These are phyloP conservation scores for Melampsora larici-populina DNA, from an alignment of 1,284 basidiomycete genomes.

Conservation along the genomic window DNA sequence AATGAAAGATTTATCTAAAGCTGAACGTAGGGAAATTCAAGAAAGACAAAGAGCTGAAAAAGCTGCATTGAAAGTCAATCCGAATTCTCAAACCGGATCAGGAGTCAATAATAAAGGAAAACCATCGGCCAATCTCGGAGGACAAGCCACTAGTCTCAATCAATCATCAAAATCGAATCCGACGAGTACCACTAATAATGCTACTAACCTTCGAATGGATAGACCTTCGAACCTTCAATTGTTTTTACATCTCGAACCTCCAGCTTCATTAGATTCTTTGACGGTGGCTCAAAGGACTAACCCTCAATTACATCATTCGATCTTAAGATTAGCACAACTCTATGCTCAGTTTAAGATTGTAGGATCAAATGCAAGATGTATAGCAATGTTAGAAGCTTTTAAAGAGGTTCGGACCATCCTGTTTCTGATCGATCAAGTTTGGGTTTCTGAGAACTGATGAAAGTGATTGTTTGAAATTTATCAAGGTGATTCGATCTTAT, in stretches of 20 bases:
- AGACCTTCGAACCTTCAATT: slow-evolving; percentile 56
- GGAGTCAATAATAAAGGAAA: slow-evolving; percentile 22
- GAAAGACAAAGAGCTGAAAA: slow-evolving; percentile 71
- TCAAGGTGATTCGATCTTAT: slow-evolving; percentile 80
- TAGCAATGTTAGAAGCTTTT: slow-evolving; percentile 80
- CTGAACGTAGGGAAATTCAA: slow-evolving; percentile 72
- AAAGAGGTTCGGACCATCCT: slow-evolving; percentile 60
- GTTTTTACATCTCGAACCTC: slow-evolving; percentile 60
- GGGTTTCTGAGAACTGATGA: background rate
- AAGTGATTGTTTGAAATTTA: slow-evolving; percentile 17
- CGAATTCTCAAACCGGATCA: slow-evolving; percentile 25
- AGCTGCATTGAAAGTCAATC: slow-evolving; percentile 51
- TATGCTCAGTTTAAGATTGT: slow-evolving; percentile 81
- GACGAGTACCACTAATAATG: slow-evolving; percentile 35
- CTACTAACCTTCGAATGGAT: slow-evolving; percentile 46
- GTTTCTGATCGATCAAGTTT: background rate
- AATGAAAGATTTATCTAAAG: slow-evolving; percentile 68
- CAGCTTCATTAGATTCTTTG: slow-evolving; percentile 62
- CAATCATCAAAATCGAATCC: slow-evolving; percentile 48
- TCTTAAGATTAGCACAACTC: slow-evolving; percentile 71
- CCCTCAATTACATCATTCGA: slow-evolving; percentile 75
- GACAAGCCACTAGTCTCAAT: slow-evolving; percentile 26
- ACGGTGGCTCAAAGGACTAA: slow-evolving; percentile 59
- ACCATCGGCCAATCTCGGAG: slow-evolving; percentile 14
- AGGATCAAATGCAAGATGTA: slow-evolving; percentile 81